Conservation (phyloP, 495 filamentous ascomycete genomes). For the Neurospora hispaniola region DNA sequence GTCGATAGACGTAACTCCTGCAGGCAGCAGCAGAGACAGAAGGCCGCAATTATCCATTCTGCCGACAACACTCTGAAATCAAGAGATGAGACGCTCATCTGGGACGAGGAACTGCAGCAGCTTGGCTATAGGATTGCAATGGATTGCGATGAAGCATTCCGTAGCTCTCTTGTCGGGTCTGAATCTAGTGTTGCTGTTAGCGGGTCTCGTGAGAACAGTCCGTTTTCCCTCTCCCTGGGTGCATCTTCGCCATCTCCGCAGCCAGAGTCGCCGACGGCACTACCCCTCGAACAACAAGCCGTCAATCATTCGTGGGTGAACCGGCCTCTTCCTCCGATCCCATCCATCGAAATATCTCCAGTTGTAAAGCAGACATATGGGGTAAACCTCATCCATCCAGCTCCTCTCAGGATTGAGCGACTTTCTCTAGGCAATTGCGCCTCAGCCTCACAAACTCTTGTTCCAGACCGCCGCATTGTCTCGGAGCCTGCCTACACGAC, state of each 20-base stretch:
- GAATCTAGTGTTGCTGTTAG: slow-evolving; percentile 14
- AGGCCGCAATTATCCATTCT: neutral
- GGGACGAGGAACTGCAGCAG: slow-evolving; percentile 42
- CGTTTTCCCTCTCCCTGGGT: slow-evolving; percentile 19
- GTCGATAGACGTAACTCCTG: neutral
- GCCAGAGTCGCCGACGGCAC: neutral
- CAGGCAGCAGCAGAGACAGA: neutral
- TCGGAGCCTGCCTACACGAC: slow-evolving; percentile 46
- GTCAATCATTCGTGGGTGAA: slow-evolving; percentile 18
- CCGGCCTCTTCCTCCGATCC: slow-evolving; percentile 42
- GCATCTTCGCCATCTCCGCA: neutral
- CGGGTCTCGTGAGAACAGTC: slow-evolving; percentile 12
- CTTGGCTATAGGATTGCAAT: slow-evolving; percentile 37
- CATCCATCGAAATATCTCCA: slow-evolving; percentile 21
- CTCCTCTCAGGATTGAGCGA: slow-evolving; percentile 7
- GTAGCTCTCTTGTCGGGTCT: slow-evolving; percentile 50
- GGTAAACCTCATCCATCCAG: slow-evolving; percentile 6
- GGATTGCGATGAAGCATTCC: slow-evolving; percentile 66
- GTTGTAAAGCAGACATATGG: slow-evolving; percentile 11
- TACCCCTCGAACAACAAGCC: neutral
- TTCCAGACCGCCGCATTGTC: slow-evolving; percentile 22
- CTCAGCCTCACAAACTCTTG: neutral
- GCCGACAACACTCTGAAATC: slow-evolving; percentile 3
- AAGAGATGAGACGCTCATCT: slow-evolving; percentile 16
- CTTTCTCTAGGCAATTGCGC: neutral